phyloP scores from a whole-genome alignment of 345 rosid genomes.

The Aurinia saxatilis region DNA sequence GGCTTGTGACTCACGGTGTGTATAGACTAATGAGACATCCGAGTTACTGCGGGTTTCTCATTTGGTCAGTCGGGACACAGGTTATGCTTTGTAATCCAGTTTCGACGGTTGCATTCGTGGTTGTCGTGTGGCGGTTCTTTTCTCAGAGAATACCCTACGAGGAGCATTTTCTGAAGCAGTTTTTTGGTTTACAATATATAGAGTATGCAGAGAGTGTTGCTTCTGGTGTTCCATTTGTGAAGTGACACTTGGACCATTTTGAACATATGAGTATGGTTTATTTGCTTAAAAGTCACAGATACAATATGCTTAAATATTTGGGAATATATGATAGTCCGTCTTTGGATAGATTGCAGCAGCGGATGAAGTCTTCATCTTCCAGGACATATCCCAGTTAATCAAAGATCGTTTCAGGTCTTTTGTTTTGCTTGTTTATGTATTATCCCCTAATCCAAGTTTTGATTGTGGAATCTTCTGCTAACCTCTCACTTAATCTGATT shows the following conservation, averaged over 20 bases:
- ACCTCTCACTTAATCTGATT: no score
- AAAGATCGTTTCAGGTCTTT: no score
- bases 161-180: slow-evolving; percentile 48
- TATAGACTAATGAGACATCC: slow-evolving; percentile 60
- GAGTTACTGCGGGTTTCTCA: slow-evolving; percentile 53
- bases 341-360: no score
- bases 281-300: background rate
- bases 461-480: no score
- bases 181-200: slow-evolving; percentile 41
- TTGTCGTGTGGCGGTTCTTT: slow-evolving; percentile 53
- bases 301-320: background rate
- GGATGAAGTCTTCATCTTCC: no score
- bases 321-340: no score
- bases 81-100: slow-evolving; percentile 63
- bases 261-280: background rate
- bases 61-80: slow-evolving; percentile 64
- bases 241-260: slow-evolving; percentile 21
- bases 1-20: slow-evolving; percentile 47
- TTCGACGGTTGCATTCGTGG: slow-evolving; percentile 35
- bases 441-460: no score
- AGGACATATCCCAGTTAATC: no score
- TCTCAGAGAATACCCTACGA: slow-evolving; percentile 47
- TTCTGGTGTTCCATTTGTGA: slow-evolving; percentile 58
- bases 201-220: slow-evolving; percentile 40
- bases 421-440: no score